phyloP scores from a whole-genome alignment of 2,329 filamentous ascomycete genomes.

The Pezicula neosporulosa region DNA sequence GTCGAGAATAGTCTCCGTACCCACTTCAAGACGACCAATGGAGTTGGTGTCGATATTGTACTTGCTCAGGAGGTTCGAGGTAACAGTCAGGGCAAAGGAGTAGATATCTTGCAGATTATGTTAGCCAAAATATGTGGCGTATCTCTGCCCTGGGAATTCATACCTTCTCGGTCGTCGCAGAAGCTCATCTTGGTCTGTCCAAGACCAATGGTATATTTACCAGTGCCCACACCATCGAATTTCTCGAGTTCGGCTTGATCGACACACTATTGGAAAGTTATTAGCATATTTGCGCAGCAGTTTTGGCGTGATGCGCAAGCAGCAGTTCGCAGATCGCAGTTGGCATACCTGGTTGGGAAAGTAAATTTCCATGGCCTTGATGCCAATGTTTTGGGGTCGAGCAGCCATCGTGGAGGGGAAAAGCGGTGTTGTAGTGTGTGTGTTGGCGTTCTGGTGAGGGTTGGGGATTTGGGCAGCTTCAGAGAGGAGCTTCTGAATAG shows the following conservation, averaged over 20 bases:
- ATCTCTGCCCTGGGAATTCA: conserved; percentile 19
- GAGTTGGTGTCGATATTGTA: conserved; percentile 78
- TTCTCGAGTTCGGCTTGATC: conserved; percentile 81
- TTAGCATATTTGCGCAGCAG: conserved; percentile 11
- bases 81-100: conserved; percentile 76
- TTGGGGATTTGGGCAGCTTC: background rate
- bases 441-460: conserved; percentile 1
- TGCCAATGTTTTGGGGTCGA: conserved; percentile 83
- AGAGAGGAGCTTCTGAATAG: background rate
- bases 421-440: conserved; percentile 13
- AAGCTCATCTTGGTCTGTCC: conserved; percentile 92
- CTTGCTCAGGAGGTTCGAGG: conserved; percentile 75
- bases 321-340: conserved; percentile 1
- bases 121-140: background rate
- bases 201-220: conserved; percentile 89
- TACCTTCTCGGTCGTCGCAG: conserved; percentile 85
- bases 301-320: background rate
- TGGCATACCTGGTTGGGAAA: conserved; percentile 72
- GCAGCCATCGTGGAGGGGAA: conserved; percentile 54
- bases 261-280: conserved; percentile 60
- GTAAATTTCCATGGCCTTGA: conserved; percentile 91
- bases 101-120: conserved; percentile 66
- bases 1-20: conserved; percentile 81
- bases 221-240: conserved; percentile 77
- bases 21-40: conserved; percentile 79